Conservation (phyloP, 495 filamentous ascomycete species). For the Penicilliopsis zonata region DNA sequence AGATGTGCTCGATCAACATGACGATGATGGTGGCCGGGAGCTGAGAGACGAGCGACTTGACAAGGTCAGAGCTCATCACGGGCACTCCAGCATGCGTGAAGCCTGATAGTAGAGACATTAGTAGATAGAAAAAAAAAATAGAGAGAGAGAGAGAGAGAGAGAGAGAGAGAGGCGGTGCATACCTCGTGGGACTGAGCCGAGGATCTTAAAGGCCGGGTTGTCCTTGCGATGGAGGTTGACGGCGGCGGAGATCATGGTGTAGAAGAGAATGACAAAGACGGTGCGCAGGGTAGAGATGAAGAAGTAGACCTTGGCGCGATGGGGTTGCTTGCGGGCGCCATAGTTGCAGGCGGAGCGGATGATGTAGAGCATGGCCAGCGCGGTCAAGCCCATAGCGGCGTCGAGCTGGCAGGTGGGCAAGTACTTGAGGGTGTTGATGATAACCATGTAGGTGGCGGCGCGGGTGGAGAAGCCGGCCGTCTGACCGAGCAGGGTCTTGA, state of each 20-base stretch:
- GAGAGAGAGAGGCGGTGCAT: conserved; percentile 2
- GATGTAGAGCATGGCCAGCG: conserved; percentile 69
- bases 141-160: no score
- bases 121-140: no score
- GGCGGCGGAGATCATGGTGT: conserved; percentile 83
- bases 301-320: conserved; percentile 67
- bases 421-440: conserved; percentile 79
- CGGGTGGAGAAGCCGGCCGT: conserved; percentile 56
- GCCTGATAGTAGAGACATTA: conserved; percentile 27
- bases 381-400: conserved; percentile 82
- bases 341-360: conserved; percentile 61
- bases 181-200: conserved; percentile 70
- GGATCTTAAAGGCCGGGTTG: conserved; percentile 47
- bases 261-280: conserved; percentile 85
- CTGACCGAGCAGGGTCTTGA: conserved; percentile 77
- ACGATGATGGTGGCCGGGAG: conserved; percentile 83
- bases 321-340: conserved; percentile 55
- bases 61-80: conserved; percentile 47
- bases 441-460: conserved; percentile 67
- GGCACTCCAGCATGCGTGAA: conserved; percentile 79
- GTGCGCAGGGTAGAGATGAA: conserved; percentile 82
- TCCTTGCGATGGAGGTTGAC: conserved; percentile 50
- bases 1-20: conserved; percentile 86
- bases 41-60: conserved; percentile 47
- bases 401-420: conserved; percentile 58